Base-by-base conservation (phyloP, 164 flowering plant species). In the Cinnamomum micranthum region DNA sequence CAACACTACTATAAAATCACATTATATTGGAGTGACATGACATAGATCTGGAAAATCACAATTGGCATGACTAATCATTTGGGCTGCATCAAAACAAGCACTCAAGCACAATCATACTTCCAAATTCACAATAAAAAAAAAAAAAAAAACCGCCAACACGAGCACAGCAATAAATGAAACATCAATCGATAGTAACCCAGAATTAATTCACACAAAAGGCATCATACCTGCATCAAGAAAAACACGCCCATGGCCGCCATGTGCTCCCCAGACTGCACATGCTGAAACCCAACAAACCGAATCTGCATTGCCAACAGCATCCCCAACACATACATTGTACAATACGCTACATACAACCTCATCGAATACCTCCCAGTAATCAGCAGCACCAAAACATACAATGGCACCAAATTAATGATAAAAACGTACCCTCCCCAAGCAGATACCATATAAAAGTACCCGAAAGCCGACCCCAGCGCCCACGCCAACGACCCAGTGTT, bases 371-470 rank as follows among this genome's bases (percentile, higher is more conserved):
- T 86, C 71, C 98, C 99, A 22, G 91, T 93, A 55, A 92, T 81
- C 87, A 95, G 83, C 70, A 95, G 85, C 66, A 95, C 98, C 85
- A 95, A 10, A 50, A 92, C 99, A 82, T 95, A 95, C 15, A 93
- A 87, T 1, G 98, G 99, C 22, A 93, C 81, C 84, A 95, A 81
- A 81, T 95, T 95, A 69, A 95, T 95, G 24, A 95, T 95, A 74
- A 95, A 95, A 5, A 95, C 93, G 81, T 95, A 95, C 31, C 99
- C 99, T 71, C 99, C 98, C 98, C 99, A 95, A 1, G 99, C 99
- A 0, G 98, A 93, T 63, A 95, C 98, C 99, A 95, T 95, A 52
- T 95, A 95, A 69, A 95, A 95, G 79, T 93, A 95, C 6, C 95
- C 97, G 71, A 95, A 90, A 31, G 98, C 99, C 0, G 99, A 90